phyloP scores from a whole-genome alignment of 225 moss, liverwort and hornwort species.

The Neckera pumila region DNA sequence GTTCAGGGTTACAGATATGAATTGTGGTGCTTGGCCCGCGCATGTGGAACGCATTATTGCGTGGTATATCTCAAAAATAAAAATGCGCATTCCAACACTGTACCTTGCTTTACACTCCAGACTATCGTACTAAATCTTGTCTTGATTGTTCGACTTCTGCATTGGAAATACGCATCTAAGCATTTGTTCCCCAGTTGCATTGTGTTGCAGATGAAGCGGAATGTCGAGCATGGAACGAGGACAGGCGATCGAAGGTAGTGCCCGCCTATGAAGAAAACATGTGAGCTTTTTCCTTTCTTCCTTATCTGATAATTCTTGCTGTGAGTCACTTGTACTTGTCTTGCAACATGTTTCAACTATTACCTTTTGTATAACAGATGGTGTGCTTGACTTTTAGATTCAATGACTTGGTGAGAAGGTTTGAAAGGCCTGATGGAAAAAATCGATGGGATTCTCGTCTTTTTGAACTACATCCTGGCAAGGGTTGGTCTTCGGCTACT shows the following conservation, averaged over 20 bases:
- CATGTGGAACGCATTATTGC: slow-evolving; percentile 78
- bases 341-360: neutral
- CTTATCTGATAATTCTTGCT: neutral
- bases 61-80: slow-evolving; percentile 53
- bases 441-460: slow-evolving; percentile 98
- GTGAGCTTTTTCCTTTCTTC: slow-evolving; percentile 19
- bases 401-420: slow-evolving; percentile 82
- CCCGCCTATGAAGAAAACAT: slow-evolving; percentile 70
- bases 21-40: slow-evolving; percentile 96
- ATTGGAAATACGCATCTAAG: neutral
- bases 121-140: neutral
- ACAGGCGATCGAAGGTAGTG: slow-evolving; percentile 35
- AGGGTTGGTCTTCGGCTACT: slow-evolving; percentile 33
- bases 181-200: slow-evolving; percentile 52
- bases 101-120: neutral
- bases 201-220: slow-evolving; percentile 86
- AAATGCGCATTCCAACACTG: neutral
- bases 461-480: slow-evolving; percentile 70
- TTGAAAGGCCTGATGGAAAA: slow-evolving; percentile 92
- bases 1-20: slow-evolving; percentile 96
- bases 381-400: slow-evolving; percentile 45
- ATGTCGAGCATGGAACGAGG: slow-evolving; percentile 81
- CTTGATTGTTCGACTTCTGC: neutral
- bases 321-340: neutral
- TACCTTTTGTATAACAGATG: neutral